A percentile compares a stretch with the other conserved stretches of the same genome.
Conservation (phyloP, 179 eudicot species). For the Actinidia polygama region DNA sequence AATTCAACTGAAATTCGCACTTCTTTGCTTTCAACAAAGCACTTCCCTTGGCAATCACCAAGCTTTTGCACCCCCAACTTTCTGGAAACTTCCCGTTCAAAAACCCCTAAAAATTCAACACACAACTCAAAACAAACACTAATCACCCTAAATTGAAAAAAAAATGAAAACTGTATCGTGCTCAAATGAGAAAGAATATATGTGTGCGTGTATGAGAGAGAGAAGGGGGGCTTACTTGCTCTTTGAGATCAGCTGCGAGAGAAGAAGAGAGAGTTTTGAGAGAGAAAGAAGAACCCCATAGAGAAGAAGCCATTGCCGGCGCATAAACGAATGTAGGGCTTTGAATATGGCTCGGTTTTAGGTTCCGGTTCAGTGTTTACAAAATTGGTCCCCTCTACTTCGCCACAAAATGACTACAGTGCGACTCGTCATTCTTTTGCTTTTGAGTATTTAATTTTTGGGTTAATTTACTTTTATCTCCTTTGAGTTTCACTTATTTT, state of each 20-base stretch:
- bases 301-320: constrained; percentile 38
- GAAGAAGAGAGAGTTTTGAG: constrained; percentile 28
- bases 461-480: too few relatives aligned
- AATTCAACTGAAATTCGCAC: constrained; percentile 45
- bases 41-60: constrained; percentile 23
- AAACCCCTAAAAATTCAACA: constrained; percentile 34
- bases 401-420: too few relatives aligned
- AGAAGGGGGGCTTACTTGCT: constrained; percentile 29
- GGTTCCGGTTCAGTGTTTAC: too few relatives aligned
- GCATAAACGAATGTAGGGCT: not conserved
- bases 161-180: not conserved
- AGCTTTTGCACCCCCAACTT: constrained; percentile 39
- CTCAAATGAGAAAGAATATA: not conserved
- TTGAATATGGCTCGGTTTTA: not conserved
- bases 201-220: too few relatives aligned
- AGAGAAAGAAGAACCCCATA: constrained; percentile 44
- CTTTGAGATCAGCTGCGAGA: constrained; percentile 25
- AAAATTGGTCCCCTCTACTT: too few relatives aligned
- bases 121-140: not conserved
- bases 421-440: not conserved
- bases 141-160: not conserved
- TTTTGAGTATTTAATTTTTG: not conserved
- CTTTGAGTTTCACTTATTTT: too few relatives aligned
- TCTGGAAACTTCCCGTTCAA: constrained; percentile 27
- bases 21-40: constrained; percentile 12